A percentile compares a stretch with the other conserved stretches of the same genome.
Conservation (phyloP, 2,329 filamentous ascomycete genomes). For the Ceratocystis destructans region DNA sequence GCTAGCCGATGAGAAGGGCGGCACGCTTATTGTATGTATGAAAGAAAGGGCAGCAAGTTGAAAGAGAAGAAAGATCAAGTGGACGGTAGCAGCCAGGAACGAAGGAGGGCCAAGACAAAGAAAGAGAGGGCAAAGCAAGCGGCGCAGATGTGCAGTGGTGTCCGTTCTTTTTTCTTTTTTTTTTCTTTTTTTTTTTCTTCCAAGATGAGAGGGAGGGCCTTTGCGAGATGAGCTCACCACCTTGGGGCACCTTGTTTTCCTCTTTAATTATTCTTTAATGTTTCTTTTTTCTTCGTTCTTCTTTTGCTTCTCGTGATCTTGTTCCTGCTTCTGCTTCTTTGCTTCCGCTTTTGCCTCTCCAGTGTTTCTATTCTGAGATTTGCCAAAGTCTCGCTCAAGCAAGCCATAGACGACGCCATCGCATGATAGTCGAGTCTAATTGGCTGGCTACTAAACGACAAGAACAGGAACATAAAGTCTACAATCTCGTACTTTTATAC, state of each 20-base stretch:
- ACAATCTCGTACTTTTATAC: not conserved
- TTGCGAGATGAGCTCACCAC: too few species aligned
- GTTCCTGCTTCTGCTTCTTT: not conserved
- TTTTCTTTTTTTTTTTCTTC: not conserved
- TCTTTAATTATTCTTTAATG: not conserved
- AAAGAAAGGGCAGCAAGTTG: not conserved
- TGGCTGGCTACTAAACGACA: not conserved
- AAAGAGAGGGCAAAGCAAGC: not conserved
- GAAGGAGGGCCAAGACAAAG: not conserved
- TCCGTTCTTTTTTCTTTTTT: not conserved
- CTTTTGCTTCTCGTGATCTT: not conserved
- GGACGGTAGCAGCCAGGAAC: not conserved
- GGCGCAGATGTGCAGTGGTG: not conserved
- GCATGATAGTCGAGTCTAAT: not conserved
- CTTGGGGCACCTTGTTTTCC: not conserved
- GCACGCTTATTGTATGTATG: too few species aligned
- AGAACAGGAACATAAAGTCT: not conserved
- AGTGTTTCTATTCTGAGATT: not conserved
- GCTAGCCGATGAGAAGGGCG: too few species aligned
- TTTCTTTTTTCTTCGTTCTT: not conserved
- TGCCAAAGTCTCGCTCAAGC: too few species aligned
- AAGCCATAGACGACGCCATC: not conserved
- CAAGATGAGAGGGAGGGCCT: too few species aligned
- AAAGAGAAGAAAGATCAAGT: not conserved
- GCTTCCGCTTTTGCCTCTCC: not conserved